Evolutionary conservation across 2,329 filamentous ascomycete genomes (phyloP).

Genomic region (Incumbomyces lentus): DNA sequence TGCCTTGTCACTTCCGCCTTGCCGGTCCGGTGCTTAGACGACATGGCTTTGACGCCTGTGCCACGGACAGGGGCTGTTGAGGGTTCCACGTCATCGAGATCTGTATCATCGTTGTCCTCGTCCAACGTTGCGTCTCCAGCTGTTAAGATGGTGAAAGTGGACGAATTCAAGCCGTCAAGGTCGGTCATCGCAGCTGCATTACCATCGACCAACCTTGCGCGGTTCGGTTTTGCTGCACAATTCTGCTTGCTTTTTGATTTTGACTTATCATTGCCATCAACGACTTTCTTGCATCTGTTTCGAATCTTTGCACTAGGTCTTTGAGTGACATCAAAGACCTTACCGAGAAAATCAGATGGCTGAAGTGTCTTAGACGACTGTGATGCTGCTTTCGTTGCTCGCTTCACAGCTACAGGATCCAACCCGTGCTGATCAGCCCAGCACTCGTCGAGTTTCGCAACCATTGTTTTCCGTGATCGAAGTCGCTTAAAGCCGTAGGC

Average conservation of each 20-base stretch:
- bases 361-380: slow-evolving; percentile 4
- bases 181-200: slow-evolving; percentile 26
- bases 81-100: neutral
- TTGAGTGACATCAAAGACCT: slow-evolving; percentile 17
- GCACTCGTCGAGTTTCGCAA: slow-evolving; percentile 58
- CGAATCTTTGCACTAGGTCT: slow-evolving; percentile 16
- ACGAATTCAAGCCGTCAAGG: slow-evolving; percentile 26
- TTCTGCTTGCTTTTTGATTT: slow-evolving; percentile 13
- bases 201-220: neutral
- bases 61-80: slow-evolving; percentile 3
- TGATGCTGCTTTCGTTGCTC: slow-evolving; percentile 8
- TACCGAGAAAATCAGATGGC: slow-evolving; percentile 19
- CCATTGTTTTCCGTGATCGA: slow-evolving; percentile 58
- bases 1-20: slow-evolving; percentile 2
- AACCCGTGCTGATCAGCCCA: slow-evolving; percentile 50
- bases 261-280: slow-evolving; percentile 8
- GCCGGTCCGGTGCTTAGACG: neutral
- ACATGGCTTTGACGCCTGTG: slow-evolving; percentile 5
- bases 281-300: slow-evolving; percentile 12
- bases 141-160: neutral
- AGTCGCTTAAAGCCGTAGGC: slow-evolving; percentile 64
- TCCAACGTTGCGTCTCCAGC: slow-evolving; percentile 9
- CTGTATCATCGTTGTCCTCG: slow-evolving; percentile 11
- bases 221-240: neutral
- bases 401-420: neutral